phyloP scores from a whole-genome alignment of 164 flowering plant species.

The Vitis riparia region DNA sequence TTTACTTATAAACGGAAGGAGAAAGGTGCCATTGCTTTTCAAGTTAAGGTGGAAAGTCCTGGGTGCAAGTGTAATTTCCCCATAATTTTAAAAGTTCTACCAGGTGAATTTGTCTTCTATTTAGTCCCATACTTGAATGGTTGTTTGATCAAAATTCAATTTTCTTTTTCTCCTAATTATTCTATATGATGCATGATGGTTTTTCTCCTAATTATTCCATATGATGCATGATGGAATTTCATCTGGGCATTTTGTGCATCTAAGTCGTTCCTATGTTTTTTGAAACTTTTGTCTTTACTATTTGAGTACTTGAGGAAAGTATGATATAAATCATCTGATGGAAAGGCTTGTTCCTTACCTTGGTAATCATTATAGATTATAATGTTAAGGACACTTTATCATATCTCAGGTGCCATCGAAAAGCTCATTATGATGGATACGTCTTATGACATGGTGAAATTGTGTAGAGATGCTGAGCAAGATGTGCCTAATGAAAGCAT shows the following conservation, averaged over 20 bases:
- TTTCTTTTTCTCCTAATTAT: background rate
- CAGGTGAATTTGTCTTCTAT: too few relatives aligned
- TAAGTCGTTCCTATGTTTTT: background rate
- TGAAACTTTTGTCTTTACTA: background rate
- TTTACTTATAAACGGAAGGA: too few relatives aligned
- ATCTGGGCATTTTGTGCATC: background rate
- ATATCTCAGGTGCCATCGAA: constrained; percentile 60
- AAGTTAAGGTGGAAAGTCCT: too few relatives aligned
- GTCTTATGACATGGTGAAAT: constrained; percentile 78
- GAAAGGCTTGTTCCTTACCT: background rate
- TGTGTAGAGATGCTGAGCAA: constrained; percentile 51
- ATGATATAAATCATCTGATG: background rate
- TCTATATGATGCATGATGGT: background rate
- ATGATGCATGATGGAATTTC: background rate
- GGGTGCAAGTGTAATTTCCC: too few relatives aligned
- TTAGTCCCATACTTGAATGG: too few relatives aligned
- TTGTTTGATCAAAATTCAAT: too few relatives aligned
- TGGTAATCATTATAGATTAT: background rate
- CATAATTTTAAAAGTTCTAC: too few relatives aligned
- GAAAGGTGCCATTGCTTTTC: too few relatives aligned
- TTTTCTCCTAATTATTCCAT: background rate
- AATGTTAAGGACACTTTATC: background rate
- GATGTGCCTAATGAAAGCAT: constrained; percentile 29
- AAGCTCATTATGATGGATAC: constrained; percentile 88
- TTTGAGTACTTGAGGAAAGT: background rate